Evolutionary conservation across 2,329 filamentous ascomycete genomes (phyloP).

Genomic region (Rutstroemia sp.): DNA sequence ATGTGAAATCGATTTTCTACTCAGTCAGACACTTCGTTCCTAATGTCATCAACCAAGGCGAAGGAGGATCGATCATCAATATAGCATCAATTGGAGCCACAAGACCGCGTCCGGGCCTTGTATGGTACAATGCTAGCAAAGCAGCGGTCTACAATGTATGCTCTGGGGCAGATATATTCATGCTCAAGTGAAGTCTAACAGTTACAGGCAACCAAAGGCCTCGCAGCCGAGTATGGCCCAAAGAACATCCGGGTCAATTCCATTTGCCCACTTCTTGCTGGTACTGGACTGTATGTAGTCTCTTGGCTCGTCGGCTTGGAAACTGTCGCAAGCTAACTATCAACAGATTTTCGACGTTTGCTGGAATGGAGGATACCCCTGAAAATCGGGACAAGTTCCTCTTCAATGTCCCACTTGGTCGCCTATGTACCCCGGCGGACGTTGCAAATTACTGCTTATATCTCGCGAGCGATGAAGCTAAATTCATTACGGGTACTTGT

Average conservation of each 20-base stretch:
- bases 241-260: conserved; percentile 67
- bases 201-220: conserved; percentile 49
- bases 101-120: conserved; percentile 53
- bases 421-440: conserved; percentile 52
- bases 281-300: conserved; percentile 46
- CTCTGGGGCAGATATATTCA: conserved; percentile 13
- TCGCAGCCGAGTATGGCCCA: conserved; percentile 67
- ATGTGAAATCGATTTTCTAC: conserved; percentile 59
- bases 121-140: conserved; percentile 45
- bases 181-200: background rate
- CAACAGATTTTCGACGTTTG: conserved; percentile 36
- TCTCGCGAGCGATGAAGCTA: conserved; percentile 62
- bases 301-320: background rate
- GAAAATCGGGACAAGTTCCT: conserved; percentile 51
- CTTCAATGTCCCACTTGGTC: conserved; percentile 46
- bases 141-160: conserved; percentile 42
- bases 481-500: conserved; percentile 66
- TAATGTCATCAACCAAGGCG: conserved; percentile 49
- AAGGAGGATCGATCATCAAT: conserved; percentile 55
- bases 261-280: conserved; percentile 61
- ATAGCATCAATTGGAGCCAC: conserved; percentile 58
- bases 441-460: conserved; percentile 66
- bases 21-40: conserved; percentile 50
- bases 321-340: conserved; percentile 16
- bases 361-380: conserved; percentile 54